Evolutionary conservation across 345 rosid species (phyloP).

Genomic region (Sonneratia caseolaris): DNA sequence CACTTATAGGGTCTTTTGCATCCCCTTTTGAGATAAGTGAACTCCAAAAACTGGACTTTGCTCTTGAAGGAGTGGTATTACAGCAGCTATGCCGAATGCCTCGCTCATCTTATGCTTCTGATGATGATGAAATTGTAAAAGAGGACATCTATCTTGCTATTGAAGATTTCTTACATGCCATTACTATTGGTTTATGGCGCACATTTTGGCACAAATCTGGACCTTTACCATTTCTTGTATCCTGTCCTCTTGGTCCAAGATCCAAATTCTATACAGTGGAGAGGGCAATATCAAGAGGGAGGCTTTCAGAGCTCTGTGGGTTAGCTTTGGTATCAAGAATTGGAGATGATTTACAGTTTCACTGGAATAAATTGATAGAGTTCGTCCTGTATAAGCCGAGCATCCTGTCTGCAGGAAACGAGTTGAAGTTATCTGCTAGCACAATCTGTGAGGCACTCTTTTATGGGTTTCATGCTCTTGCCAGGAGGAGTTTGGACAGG

Average conservation of each 20-base stretch:
- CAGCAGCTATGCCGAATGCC: slow-evolving; percentile 59
- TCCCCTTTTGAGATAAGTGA: slow-evolving; percentile 45
- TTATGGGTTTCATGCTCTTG: slow-evolving; percentile 45
- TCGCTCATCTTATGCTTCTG: slow-evolving; percentile 22
- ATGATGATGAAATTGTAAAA: slow-evolving; percentile 11
- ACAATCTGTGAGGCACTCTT: slow-evolving; percentile 54
- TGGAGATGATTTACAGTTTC: slow-evolving; percentile 28
- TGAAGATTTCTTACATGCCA: slow-evolving; percentile 51
- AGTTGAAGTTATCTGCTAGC: slow-evolving; percentile 33
- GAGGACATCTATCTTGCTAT: slow-evolving; percentile 42
- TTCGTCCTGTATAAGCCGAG: slow-evolving; percentile 33
- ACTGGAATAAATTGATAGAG: slow-evolving; percentile 44
- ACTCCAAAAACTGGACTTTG: slow-evolving; percentile 44
- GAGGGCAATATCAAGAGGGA: slow-evolving; percentile 43
- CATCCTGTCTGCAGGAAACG: slow-evolving; percentile 28
- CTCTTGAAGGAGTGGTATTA: slow-evolving; percentile 51
- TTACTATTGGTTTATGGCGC: slow-evolving; percentile 44
- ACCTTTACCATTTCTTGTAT: slow-evolving; percentile 37
- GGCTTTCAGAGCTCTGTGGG: slow-evolving; percentile 41
- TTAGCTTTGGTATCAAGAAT: slow-evolving; percentile 38
- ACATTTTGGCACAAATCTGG: slow-evolving; percentile 54
- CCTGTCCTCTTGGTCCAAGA: slow-evolving; percentile 36
- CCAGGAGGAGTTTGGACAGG: slow-evolving; percentile 43
- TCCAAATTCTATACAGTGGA: slow-evolving; percentile 44
- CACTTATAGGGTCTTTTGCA: slow-evolving; percentile 19